Evolutionary conservation across 169 alveolate species (phyloP), one percentile per base, ranked within the genome.

Genomic region (Miamiensis avidus): DNA sequence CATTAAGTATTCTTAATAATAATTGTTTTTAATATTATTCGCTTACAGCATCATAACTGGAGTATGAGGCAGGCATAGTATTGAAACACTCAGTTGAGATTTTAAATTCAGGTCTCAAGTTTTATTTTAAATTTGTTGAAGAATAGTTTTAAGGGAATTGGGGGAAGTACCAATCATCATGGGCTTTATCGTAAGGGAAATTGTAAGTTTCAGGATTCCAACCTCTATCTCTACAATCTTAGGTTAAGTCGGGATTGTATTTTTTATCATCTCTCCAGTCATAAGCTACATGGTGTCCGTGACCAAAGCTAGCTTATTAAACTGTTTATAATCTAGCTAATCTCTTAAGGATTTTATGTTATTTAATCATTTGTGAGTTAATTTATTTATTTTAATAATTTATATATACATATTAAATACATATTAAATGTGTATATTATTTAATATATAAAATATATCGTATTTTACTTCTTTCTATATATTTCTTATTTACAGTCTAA

Each of bases 251-350:
- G 11, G 81, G 73, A 81, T 86, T 86, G 34, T 64, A 81, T 75
- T 81, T 79, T 16, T 86, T 86, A 65, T 86, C 90, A 81, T 86
- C 87, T 75, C 90, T 86, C 90, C 90, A 86, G 75, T 86, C 90
- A 65, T 86, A 86, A 20, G 81, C 75, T 31, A 81, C 69, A 34
- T 75, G 83, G 75, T 79, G 87, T 29, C 75, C 82, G 30, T 74
- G 82, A 73, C 82, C 79, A 26, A 74, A 76, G 49, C 64, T 69
- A 31, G 65, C 88, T 49, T 49, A 11, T 49, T 49, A 49, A 11
- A 49, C 20, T 49, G 4, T 4, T 49, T 49, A 49, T 49, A 49
- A 49, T 49, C 20, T 49, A 20, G 20, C 69, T 49, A 49, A 49
- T 49, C 69, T 49, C 4, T 49, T 49, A 20, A 49, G n/a, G n/a